These are phyloP conservation scores for Codiaeum variegatum DNA, from an alignment of 441 rosid genomes.

Conservation along the genomic window DNA sequence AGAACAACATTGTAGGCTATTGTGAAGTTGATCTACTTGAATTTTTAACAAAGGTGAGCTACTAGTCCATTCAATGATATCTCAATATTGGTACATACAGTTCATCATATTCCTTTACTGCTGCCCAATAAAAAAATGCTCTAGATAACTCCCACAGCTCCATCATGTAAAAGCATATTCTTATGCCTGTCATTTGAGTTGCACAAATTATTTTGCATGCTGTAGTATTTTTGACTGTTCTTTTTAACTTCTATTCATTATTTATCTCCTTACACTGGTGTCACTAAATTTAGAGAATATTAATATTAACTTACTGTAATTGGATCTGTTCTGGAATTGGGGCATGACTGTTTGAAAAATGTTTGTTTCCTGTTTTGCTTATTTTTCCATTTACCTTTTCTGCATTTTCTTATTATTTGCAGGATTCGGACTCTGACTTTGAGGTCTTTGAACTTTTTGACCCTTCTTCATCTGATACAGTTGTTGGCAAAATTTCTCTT, in stretches of 20 bases:
- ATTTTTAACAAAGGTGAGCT: slow-evolving; percentile 51
- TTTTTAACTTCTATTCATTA: background rate
- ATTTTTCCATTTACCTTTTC: background rate
- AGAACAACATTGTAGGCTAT: slow-evolving; percentile 66
- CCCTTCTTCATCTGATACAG: slow-evolving; percentile 52
- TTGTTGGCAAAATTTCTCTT: slow-evolving; percentile 64
- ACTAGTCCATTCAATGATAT: slow-evolving; percentile 13
- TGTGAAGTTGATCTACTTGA: slow-evolving; percentile 81
- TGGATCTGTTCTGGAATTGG: background rate
- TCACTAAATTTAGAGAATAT: background rate
- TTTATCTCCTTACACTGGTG: background rate
- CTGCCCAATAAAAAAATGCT: too few relatives aligned
- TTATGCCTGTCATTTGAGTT: background rate
- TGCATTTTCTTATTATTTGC: slow-evolving; percentile 16
- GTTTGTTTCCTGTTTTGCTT: background rate
- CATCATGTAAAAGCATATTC: background rate
- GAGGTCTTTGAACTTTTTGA: slow-evolving; percentile 59
- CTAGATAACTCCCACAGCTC: background rate
- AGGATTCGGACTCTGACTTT: slow-evolving; percentile 59
- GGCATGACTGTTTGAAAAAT: background rate
- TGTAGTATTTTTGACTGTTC: background rate
- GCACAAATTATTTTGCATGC: background rate
- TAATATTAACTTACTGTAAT: background rate
- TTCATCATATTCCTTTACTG: too few relatives aligned
- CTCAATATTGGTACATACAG: background rate